Percentiles rank a stretch among this genome's conserved stretches.
Evolutionary conservation across 306 rosid genomes (phyloP).

Genomic region (Prinsepia uniflora): DNA sequence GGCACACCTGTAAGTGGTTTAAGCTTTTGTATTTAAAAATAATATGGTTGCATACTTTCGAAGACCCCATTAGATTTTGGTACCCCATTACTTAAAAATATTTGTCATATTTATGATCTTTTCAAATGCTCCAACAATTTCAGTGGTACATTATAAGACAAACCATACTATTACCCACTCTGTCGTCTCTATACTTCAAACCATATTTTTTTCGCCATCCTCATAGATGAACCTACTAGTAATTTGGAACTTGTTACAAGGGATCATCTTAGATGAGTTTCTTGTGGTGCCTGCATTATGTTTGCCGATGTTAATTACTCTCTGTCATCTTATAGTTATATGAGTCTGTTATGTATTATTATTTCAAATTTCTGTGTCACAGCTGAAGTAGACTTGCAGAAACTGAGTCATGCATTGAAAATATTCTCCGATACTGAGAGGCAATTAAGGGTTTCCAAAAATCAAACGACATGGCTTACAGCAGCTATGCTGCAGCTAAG

Average conservation of each 20-base stretch:
- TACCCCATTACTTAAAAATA: not conserved
- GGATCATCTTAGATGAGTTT: not conserved
- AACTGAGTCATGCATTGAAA: constrained; percentile 65
- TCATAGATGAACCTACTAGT: not conserved
- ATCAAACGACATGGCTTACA: constrained; percentile 81
- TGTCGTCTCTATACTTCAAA: not conserved
- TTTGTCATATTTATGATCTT: not conserved
- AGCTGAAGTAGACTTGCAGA: constrained; percentile 71
- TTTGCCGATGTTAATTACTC: constrained; percentile 7
- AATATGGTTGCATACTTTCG: not conserved
- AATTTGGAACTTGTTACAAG: constrained; percentile 1
- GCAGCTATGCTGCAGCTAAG: constrained; percentile 82
- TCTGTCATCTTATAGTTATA: constrained; percentile 14
- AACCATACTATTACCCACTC: not conserved
- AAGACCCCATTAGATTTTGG: not conserved
- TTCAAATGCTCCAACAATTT: not conserved
- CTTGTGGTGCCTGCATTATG: not conserved
- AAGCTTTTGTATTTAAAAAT: not conserved
- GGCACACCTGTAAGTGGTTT: constrained; percentile 53
- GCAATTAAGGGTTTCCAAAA: constrained; percentile 72
- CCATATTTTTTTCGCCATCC: not conserved
- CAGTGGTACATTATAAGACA: not conserved
- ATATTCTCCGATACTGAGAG: constrained; percentile 77
- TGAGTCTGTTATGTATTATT: constrained; percentile 8
- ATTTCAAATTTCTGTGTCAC: constrained; percentile 18